Evolutionary conservation across 768 basidiomycete species (phyloP).

Genomic region (Serendipita sp.): DNA sequence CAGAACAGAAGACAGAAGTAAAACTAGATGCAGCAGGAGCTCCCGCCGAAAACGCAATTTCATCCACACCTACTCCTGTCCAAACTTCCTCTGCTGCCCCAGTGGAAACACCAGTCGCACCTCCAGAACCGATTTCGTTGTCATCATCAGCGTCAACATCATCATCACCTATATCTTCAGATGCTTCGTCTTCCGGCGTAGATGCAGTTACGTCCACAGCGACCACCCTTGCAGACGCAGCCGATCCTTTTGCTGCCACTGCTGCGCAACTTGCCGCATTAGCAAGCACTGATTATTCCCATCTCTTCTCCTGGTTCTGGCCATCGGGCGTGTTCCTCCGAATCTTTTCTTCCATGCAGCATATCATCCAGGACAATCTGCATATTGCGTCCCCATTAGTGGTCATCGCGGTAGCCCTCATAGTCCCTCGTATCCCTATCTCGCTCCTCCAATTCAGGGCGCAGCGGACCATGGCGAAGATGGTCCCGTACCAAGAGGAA

Average conservation of each 20-base stretch:
- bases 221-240: not conserved
- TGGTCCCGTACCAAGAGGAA: not conserved
- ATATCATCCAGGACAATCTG: not conserved
- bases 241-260: not conserved
- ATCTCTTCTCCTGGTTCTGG: slow-evolving; percentile 3
- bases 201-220: not conserved
- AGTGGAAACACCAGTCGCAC: not conserved
- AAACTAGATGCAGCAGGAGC: too few species aligned
- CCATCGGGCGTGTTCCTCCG: not conserved
- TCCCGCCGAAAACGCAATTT: too few species aligned
- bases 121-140: not conserved
- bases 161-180: not conserved
- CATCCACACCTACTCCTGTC: too few species aligned
- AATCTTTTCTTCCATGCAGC: not conserved
- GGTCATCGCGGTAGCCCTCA: not conserved
- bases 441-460: not conserved
- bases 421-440: not conserved
- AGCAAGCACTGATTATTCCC: slow-evolving; percentile 1
- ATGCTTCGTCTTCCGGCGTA: not conserved
- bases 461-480: not conserved
- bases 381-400: not conserved
- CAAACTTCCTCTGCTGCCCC: not conserved
- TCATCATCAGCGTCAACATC: too few species aligned
- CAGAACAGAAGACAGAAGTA: too few species aligned
- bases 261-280: not conserved